Evolutionary conservation across 2,329 filamentous ascomycete species (phyloP).

Genomic region (Arthrobotrys megalospora): DNA sequence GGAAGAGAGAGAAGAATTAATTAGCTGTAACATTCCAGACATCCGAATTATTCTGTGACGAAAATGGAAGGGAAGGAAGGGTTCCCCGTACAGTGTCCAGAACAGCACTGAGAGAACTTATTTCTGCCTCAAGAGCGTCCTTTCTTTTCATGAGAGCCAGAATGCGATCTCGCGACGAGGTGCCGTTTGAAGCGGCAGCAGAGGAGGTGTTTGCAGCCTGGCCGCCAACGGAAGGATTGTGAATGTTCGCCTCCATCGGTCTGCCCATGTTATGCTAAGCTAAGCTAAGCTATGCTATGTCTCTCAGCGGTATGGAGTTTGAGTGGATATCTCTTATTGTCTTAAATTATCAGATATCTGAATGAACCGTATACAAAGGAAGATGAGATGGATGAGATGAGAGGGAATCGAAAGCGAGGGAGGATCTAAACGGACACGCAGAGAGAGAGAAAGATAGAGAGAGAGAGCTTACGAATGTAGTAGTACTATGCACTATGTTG

Average conservation of each 20-base stretch:
- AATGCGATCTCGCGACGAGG: slow-evolving; percentile 61
- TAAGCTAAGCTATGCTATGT: slow-evolving; percentile 18
- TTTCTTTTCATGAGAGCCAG: slow-evolving; percentile 74
- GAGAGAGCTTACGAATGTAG: slow-evolving; percentile 31
- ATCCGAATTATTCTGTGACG: slow-evolving; percentile 6
- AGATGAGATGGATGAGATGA: slow-evolving; percentile 8
- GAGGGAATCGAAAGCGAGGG: slow-evolving; percentile 14
- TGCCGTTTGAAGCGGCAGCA: slow-evolving; percentile 49
- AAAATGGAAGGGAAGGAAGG: slow-evolving; percentile 25
- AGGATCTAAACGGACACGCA: background rate
- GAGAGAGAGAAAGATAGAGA: slow-evolving; percentile 16
- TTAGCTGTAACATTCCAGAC: slow-evolving; percentile 13
- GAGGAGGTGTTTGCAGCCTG: slow-evolving; percentile 55
- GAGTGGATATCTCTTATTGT: slow-evolving; percentile 59
- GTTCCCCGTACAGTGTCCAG: slow-evolving; percentile 81
- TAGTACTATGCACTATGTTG: background rate
- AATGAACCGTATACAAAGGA: background rate
- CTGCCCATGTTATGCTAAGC: slow-evolving; percentile 47
- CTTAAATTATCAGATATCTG: slow-evolving; percentile 41
- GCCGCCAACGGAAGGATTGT: slow-evolving; percentile 59
- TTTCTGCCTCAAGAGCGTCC: slow-evolving; percentile 85
- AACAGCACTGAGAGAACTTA: slow-evolving; percentile 85
- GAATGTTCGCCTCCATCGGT: slow-evolving; percentile 57
- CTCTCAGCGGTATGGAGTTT: slow-evolving; percentile 26
- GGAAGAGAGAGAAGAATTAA: slow-evolving; percentile 33